Evolutionary conservation across 306 rosid genomes (phyloP).

Genomic region (Casuarina cunninghamiana): DNA sequence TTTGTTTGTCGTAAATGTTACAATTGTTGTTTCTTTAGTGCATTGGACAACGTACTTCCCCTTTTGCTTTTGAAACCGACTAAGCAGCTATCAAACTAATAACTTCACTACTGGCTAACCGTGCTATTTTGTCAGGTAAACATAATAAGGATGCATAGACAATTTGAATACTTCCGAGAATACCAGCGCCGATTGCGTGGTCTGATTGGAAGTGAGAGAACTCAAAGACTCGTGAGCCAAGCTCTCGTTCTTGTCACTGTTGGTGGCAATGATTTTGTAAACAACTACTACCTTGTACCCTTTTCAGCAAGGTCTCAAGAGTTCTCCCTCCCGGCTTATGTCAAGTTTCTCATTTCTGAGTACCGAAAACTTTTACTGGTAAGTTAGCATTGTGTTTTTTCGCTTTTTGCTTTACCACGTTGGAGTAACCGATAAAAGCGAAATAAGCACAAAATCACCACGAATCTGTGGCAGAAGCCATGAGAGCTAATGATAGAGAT

Average conservation of each 20-base stretch:
- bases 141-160: conserved; percentile 62
- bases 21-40: no score
- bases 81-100: not conserved
- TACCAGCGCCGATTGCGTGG: conserved; percentile 49
- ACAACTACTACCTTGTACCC: conserved; percentile 66
- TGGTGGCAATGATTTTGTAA: conserved; percentile 75
- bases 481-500: no score
- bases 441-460: no score
- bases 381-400: not conserved
- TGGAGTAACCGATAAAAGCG: no score
- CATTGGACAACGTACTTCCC: no score
- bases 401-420: no score
- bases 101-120: not conserved
- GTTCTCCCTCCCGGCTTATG: conserved; percentile 49
- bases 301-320: conserved; percentile 65
- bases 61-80: not conserved
- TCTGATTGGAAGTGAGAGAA: conserved; percentile 32
- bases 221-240: conserved; percentile 43
- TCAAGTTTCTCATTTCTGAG: conserved; percentile 59
- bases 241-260: conserved; percentile 62
- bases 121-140: conserved; percentile 44
- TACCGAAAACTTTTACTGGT: conserved; percentile 60
- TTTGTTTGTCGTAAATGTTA: no score
- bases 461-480: no score
- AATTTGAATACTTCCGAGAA: conserved; percentile 54